Conservation (phyloP, 2,329 filamentous ascomycete species). For the Colletotrichum graminicola region DNA sequence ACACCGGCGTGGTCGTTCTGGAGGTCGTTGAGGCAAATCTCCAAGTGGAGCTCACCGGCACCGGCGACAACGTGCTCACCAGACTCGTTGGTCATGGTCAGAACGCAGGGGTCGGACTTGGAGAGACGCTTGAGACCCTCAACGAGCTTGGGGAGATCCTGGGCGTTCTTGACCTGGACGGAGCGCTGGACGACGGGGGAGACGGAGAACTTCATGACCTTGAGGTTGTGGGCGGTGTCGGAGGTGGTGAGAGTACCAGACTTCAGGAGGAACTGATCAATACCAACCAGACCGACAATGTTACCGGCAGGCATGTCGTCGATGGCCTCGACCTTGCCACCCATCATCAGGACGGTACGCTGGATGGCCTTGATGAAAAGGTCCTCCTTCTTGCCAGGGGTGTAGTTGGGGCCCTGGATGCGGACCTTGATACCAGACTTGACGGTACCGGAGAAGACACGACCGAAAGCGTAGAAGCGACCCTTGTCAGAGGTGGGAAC, state of each 20-base stretch:
- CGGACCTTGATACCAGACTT: slow-evolving; percentile 98
- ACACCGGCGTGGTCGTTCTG: slow-evolving; percentile 99
- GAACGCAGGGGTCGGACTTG: slow-evolving; percentile 99
- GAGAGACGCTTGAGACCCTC: slow-evolving; percentile 99
- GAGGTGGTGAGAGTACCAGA: slow-evolving; percentile 98
- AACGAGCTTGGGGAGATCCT: slow-evolving; percentile 99
- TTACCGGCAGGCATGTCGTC: slow-evolving; percentile 99
- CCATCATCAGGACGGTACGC: slow-evolving; percentile 99
- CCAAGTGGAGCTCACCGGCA: slow-evolving; percentile 98
- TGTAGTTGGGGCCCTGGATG: slow-evolving; percentile 99
- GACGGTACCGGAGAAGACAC: slow-evolving; percentile 99
- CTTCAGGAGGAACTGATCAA: slow-evolving; percentile 99
- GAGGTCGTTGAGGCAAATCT: slow-evolving; percentile 99
- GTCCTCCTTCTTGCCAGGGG: slow-evolving; percentile 98
- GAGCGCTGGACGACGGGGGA: slow-evolving; percentile 98
- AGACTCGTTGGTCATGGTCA: slow-evolving; percentile 89
- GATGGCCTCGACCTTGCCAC: slow-evolving; percentile 98
- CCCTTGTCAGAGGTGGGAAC: slow-evolving; percentile 99
- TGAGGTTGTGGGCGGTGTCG: slow-evolving; percentile 99
- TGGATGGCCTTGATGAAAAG: slow-evolving; percentile 99
- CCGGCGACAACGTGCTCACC: slow-evolving; percentile 99
- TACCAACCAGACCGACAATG: slow-evolving; percentile 99
- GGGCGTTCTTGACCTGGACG: slow-evolving; percentile 99
- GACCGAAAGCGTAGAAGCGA: slow-evolving; percentile 99
- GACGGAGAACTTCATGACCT: slow-evolving; percentile 99